Conservation (phyloP, 2,329 filamentous ascomycete species). For the Trichoderma brevicompactum region DNA sequence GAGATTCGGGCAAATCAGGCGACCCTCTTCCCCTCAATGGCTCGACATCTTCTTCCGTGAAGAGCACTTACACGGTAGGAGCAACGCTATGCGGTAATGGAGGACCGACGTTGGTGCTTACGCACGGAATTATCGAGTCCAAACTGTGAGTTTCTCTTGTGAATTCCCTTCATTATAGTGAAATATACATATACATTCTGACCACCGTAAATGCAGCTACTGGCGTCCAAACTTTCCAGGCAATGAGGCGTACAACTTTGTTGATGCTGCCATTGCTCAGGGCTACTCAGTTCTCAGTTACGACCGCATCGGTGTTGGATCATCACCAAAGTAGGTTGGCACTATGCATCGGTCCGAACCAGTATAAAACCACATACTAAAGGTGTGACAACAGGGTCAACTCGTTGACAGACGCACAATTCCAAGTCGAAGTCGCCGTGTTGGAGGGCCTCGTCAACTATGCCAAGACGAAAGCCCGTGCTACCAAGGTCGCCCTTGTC, state of each 20-base stretch:
- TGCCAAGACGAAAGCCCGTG: conserved; percentile 6
- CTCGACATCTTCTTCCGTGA: neutral
- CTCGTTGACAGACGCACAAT: conserved; percentile 15
- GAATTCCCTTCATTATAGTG: neutral
- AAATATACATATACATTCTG: neutral
- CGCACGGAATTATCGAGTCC: conserved; percentile 15
- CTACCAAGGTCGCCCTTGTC: neutral
- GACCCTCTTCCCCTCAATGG: conserved; percentile 12
- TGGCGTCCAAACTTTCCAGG: conserved; percentile 12
- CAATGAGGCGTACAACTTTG: conserved; percentile 1
- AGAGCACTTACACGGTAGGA: conserved; percentile 20
- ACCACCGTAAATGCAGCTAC: neutral
- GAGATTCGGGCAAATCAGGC: neutral
- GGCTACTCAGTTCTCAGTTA: conserved; percentile 22
- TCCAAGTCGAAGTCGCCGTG: conserved; percentile 24
- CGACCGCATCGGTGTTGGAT: conserved; percentile 18
- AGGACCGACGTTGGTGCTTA: conserved; percentile 11
- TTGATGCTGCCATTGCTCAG: conserved; percentile 3
- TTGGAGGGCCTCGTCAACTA: conserved; percentile 17
- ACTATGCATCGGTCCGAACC: no score
- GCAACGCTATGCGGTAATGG: conserved; percentile 7
- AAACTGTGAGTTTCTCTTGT: neutral
- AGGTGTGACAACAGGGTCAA: neutral
- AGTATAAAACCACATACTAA: neutral
- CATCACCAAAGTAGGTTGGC: conserved; percentile 2